Conservation (phyloP, 1,284 basidiomycete genomes). For the Ganoderma resinaceum region DNA sequence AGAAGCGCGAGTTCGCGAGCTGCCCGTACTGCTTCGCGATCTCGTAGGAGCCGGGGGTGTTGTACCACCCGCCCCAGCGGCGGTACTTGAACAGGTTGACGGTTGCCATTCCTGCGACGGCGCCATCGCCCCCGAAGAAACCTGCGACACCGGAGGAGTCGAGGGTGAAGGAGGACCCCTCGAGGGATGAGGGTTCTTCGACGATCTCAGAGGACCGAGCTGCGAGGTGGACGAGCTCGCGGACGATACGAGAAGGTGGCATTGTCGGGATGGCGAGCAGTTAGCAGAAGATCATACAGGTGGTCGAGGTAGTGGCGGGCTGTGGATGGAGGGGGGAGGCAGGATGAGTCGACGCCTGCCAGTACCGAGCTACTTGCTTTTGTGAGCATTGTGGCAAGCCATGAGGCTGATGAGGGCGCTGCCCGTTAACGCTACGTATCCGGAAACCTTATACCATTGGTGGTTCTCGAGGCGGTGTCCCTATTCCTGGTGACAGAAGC, state of each 20-base stretch:
- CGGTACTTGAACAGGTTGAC: slow-evolving; percentile 16
- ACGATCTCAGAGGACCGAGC: background rate
- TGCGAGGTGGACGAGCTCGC: background rate
- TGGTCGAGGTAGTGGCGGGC: background rate
- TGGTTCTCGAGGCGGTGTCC: background rate
- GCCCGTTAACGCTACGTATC: background rate
- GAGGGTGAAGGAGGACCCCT: slow-evolving; percentile 4
- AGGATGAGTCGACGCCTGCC: background rate
- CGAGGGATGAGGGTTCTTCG: background rate
- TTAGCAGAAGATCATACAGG: background rate
- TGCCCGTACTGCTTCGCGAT: slow-evolving; percentile 16
- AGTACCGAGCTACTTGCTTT: background rate
- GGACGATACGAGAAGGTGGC: background rate
- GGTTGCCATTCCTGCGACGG: slow-evolving; percentile 18
- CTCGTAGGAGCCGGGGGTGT: slow-evolving; percentile 18
- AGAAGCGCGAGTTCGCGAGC: slow-evolving; percentile 13
- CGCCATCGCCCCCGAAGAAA: slow-evolving; percentile 21
- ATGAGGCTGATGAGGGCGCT: background rate
- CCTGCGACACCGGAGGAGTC: slow-evolving; percentile 21
- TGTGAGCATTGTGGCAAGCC: background rate
- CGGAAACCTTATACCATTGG: background rate
- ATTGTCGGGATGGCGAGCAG: background rate
- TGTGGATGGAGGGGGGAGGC: background rate
- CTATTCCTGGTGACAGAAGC: background rate
- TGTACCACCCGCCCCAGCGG: slow-evolving; percentile 22